A percentile compares a stretch with the other conserved stretches of the same genome.
Conservation (phyloP, 2,329 filamentous ascomycete species). For the Trichoderma afroharzianum region DNA sequence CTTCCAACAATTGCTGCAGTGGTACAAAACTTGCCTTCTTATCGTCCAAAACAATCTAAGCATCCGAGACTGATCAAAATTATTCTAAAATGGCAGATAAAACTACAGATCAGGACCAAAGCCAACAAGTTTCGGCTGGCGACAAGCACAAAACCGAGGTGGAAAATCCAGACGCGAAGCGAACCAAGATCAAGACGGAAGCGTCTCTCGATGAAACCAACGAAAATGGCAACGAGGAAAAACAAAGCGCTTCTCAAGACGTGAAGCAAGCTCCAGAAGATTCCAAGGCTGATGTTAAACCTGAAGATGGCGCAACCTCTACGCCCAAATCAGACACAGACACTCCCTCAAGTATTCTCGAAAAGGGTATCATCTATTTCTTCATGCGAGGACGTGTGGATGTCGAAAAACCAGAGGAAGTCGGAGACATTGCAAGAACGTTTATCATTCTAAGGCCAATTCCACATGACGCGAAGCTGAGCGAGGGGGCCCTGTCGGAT, state of each 20-base stretch:
- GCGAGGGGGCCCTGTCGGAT: conserved; percentile 46
- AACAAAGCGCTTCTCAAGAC: background rate
- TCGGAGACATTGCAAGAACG: conserved; percentile 71
- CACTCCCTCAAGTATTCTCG: conserved; percentile 58
- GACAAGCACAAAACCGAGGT: conserved; percentile 30
- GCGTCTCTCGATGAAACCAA: conserved; percentile 9
- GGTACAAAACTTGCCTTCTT: background rate
- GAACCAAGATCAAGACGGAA: conserved; percentile 25
- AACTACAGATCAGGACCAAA: background rate
- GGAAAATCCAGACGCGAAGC: conserved; percentile 26
- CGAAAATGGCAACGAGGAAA: background rate
- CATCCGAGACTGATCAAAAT: background rate
- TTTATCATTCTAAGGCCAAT: conserved; percentile 78
- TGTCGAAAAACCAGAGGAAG: conserved; percentile 63
- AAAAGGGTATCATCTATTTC: conserved; percentile 90
- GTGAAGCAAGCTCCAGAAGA: background rate
- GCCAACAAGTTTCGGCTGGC: conserved; percentile 17
- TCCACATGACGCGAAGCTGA: conserved; percentile 59
- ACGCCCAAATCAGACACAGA: conserved; percentile 24
- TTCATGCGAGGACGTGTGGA: conserved; percentile 78
- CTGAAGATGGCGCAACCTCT: conserved; percentile 17
- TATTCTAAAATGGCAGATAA: background rate
- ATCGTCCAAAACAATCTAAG: background rate
- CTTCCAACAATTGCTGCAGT: background rate
- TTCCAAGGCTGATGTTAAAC: background rate